Percentiles rank a stretch among this genome's conserved stretches.
phyloP scores from a whole-genome alignment of 2,329 filamentous ascomycete species.

The Acephala macrosclerotiorum region DNA sequence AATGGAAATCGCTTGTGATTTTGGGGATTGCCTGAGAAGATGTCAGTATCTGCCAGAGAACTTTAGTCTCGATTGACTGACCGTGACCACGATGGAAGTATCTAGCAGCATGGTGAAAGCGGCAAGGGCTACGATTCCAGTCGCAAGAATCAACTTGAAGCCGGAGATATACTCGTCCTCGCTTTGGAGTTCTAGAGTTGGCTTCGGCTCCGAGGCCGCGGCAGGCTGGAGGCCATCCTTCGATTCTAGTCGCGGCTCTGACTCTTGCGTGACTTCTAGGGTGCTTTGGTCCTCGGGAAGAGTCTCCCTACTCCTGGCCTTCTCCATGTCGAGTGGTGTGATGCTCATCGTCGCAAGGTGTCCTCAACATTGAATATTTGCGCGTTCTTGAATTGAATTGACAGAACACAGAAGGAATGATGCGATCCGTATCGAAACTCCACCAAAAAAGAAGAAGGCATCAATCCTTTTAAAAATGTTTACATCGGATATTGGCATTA shows the following conservation, averaged over 20 bases:
- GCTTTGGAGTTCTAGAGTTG: neutral
- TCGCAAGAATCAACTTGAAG: neutral
- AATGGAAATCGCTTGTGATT: conserved; percentile 47
- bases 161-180: neutral
- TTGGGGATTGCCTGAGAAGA: conserved; percentile 47
- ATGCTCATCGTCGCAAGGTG: neutral
- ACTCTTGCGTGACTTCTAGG: neutral
- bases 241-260: neutral
- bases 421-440: neutral
- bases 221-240: neutral
- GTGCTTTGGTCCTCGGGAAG: neutral
- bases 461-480: neutral
- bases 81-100: conserved; percentile 22
- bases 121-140: conserved; percentile 10
- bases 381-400: neutral
- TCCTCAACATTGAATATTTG: neutral
- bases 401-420: neutral
- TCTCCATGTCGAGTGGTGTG: neutral
- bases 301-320: neutral
- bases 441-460: neutral
- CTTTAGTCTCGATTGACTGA: conserved; percentile 37
- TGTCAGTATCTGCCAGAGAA: conserved; percentile 40
- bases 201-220: neutral
- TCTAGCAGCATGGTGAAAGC: conserved; percentile 24
- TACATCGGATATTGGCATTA: neutral